Evolutionary conservation across 768 basidiomycete species (phyloP), one percentile per base, ranked within the genome.

Genomic region (Daedaleopsis nitida): DNA sequence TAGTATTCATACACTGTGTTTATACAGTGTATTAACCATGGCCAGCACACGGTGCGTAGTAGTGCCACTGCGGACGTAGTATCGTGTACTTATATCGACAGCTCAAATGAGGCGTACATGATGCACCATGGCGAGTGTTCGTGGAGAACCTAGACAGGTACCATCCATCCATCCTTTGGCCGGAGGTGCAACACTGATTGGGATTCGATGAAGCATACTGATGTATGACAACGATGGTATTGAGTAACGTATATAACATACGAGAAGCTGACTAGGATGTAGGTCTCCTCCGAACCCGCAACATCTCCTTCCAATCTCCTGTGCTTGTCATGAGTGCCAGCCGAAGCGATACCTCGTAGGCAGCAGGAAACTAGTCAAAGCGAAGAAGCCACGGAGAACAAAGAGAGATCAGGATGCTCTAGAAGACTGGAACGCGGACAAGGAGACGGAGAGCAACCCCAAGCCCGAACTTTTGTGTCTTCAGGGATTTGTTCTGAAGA

Each of bases 341-440:
- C 86, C 72, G 70, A 80, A 79, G 86, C 86, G 87, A 82, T 78
- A 76, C 88, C 85, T 90, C 87, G 78, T 64, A 77, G 74, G 75
- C 71, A 78, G 55, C 53, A 68, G 72, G 62, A 77, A 71, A 75
- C 75, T 65, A 78, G 78, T 80, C 77, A 73, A 77, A 80, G 66
- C 78, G 59, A 74, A 81, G 70, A 69, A 67, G 69, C 62, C 66
- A 67, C 62, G 21, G 62, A 73, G 45, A 7, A 17, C 49, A 63
- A 59, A 67, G 49, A 57, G 48, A 61, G 58, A 66, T 63, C 68
- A 74, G 74, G 59, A 85, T 69, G 63, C 42, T 92, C 83, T 91
- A 81, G 89, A 82, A 85, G 88, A 92, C 90, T 89, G 90, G 90
- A 92, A 94, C 92, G 92, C 92, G 92, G 88, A 84, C 91, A 84